Percentiles rank a stretch among this genome's conserved stretches.
Evolutionary conservation across 768 basidiomycete genomes (phyloP).

Genomic region (Kwoniella dendrophila): DNA sequence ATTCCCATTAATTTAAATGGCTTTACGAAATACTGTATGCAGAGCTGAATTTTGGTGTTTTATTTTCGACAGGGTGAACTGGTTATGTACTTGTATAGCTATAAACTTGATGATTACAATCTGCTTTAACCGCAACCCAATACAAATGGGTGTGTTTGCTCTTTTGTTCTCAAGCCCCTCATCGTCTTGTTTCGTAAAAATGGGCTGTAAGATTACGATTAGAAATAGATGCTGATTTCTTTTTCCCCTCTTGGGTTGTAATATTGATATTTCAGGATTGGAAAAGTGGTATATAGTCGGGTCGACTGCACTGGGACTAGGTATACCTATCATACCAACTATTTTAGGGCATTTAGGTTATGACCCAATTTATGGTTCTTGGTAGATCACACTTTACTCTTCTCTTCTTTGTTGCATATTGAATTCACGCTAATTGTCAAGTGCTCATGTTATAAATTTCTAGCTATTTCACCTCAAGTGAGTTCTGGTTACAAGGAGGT

Average conservation of each 20-base stretch:
- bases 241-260: neutral
- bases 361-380: constrained; percentile 24
- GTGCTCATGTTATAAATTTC: neutral
- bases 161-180: too few species aligned
- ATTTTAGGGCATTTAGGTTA: constrained; percentile 29
- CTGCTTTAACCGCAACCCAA: constrained; percentile 30
- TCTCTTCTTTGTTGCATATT: neutral
- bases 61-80: constrained; percentile 26
- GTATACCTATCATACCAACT: constrained; percentile 31
- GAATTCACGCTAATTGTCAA: neutral
- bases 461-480: constrained; percentile 12
- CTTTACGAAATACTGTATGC: too few species aligned
- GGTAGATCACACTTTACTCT: constrained; percentile 19
- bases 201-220: too few species aligned
- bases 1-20: neutral
- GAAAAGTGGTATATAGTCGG: constrained; percentile 34
- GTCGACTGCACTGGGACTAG: constrained; percentile 29
- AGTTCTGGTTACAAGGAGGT: neutral
- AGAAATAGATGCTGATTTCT: too few species aligned
- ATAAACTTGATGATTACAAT: constrained; percentile 38
- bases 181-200: too few species aligned
- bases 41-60: neutral
- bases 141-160: constrained; percentile 22
- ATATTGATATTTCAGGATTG: constrained; percentile 18
- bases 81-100: constrained; percentile 34